Conservation (phyloP, 1,284 basidiomycete species). For the Phaffia rhodozyma region DNA sequence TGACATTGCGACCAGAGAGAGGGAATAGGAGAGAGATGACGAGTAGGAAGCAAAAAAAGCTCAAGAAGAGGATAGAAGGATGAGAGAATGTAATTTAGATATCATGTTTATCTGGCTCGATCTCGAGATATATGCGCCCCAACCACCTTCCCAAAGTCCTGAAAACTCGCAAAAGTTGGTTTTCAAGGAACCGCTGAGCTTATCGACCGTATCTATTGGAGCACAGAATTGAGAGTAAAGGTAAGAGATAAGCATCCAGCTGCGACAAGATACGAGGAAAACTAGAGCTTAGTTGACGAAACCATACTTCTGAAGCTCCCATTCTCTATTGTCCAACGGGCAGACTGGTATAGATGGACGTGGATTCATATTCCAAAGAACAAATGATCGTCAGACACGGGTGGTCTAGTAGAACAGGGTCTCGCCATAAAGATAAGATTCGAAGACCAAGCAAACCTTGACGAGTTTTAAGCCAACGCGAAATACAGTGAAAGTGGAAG, state of each 20-base stretch:
- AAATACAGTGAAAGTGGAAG: constrained; percentile 99
- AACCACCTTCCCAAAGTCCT: too few species aligned
- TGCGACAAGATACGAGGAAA: not conserved
- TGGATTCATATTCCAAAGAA: not conserved
- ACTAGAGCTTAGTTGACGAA: not conserved
- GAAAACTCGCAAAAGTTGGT: too few species aligned
- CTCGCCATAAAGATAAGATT: not conserved
- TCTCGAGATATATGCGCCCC: too few species aligned
- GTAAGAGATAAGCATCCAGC: not conserved
- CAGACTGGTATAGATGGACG: constrained; percentile 48
- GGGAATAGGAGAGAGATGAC: too few species aligned
- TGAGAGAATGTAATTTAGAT: too few species aligned
- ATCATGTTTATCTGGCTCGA: too few species aligned
- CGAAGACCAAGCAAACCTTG: constrained; percentile 41
- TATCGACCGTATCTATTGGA: constrained; percentile 33
- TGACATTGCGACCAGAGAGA: too few species aligned
- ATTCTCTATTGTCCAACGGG: constrained; percentile 80
- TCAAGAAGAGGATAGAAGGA: too few species aligned
- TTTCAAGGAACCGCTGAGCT: not conserved
- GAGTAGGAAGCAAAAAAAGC: too few species aligned
- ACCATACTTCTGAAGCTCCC: constrained; percentile 73
- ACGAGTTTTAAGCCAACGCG: constrained; percentile 96
- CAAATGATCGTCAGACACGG: not conserved
- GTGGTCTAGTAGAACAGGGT: not conserved
- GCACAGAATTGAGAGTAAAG: not conserved